Base-by-base conservation (phyloP, 768 basidiomycete species). In the Phaffia tasmanica region DNA sequence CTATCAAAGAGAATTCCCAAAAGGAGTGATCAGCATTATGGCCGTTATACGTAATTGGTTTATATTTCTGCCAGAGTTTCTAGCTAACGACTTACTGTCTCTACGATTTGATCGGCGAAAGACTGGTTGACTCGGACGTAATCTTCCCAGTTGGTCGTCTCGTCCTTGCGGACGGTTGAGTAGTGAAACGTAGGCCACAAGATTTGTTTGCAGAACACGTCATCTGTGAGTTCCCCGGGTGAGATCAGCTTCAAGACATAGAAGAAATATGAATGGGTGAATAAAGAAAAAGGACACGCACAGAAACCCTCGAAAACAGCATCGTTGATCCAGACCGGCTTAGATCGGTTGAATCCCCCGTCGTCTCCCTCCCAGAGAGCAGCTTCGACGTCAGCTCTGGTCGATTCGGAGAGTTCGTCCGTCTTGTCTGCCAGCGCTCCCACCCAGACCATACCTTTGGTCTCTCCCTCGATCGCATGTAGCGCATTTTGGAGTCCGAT, bases 181-280 rank as follows among this genome's bases (percentile, higher is more conserved):
- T 89, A 91, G 75, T 91, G 89, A 21, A 92, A 78, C 70, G 85
- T 86, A 0, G 89, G 89, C 89, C 89, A 92, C 32, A 91, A 81
- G 21, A 91, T 88, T 76, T 79, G 67, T 59, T 69, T 69, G 57
- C 67, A 69, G 49, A 63, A 69, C n/a, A 69, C 67, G 57, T 69
- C 67, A 57, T 69, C 66, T 67, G 21, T 5, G 14, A 42, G 18
- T 46, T 16, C 21, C 25, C 46, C 5, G 32, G 19, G 25, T 16
- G 32, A 15, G 21, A n/a, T 21, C 47, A 47, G 23, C 1, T n/a
- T 3, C 18, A 14, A 4, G 56, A 21, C 6, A 8, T 55, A 42
- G 27, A 21, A 46, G 59, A 30, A 35, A 46, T 2, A 29, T n/a
- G 30, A n/a, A 35, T 58, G 18, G 46, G 23, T 16, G 47, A 23